phyloP scores from a whole-genome alignment of 2,329 filamentous ascomycete species.

The Calonectria henricotiae region DNA sequence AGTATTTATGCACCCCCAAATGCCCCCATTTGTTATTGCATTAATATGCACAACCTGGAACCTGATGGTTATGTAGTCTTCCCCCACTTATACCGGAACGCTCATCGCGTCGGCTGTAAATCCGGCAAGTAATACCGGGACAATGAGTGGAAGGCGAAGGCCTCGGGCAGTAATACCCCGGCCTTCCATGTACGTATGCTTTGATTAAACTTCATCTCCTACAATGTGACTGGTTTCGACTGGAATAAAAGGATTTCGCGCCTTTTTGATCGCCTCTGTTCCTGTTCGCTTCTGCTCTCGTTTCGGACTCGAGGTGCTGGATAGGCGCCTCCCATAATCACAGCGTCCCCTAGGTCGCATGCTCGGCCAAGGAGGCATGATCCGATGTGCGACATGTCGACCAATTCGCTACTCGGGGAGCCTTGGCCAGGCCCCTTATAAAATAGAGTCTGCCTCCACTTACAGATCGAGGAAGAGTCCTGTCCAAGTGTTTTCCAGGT shows the following conservation, averaged over 20 bases:
- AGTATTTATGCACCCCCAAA: conserved; percentile 2
- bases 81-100: conserved; percentile 24
- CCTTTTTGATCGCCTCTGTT: conserved; percentile 2
- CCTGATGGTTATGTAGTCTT: conserved; percentile 1
- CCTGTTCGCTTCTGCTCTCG: conserved; percentile 20
- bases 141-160: conserved; percentile 25
- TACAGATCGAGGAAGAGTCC: conserved; percentile 3
- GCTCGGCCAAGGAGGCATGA: conserved; percentile 33
- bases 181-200: conserved; percentile 16
- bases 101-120: conserved; percentile 29
- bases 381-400: conserved; percentile 38
- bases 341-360: conserved; percentile 28
- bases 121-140: conserved; percentile 33
- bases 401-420: conserved; percentile 35
- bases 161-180: conserved; percentile 33
- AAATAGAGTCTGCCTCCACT: conserved; percentile 9
- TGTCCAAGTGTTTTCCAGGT: conserved; percentile 20
- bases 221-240: conserved; percentile 21
- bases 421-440: conserved; percentile 28
- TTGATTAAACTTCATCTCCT: conserved; percentile 25
- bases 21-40: neutral
- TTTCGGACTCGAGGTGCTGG: conserved; percentile 14
- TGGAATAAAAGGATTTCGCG: conserved; percentile 13
- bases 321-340: conserved; percentile 18
- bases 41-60: neutral